These are phyloP conservation scores for Boletus rubropictus DNA, from an alignment of 768 basidiomycete species.

Conservation along the genomic window DNA sequence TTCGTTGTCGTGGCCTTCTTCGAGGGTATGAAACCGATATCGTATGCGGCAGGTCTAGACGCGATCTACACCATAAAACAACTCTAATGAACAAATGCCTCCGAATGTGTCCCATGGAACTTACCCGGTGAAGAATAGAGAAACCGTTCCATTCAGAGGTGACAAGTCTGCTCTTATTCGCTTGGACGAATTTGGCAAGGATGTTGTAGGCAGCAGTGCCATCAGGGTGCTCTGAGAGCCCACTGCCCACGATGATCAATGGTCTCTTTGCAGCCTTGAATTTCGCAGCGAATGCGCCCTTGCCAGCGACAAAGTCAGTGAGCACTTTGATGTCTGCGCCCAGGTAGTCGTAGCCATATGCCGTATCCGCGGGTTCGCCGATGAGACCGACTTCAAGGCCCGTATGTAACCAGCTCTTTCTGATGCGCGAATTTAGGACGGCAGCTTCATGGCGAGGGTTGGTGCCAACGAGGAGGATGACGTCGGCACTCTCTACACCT, in stretches of 20 bases:
- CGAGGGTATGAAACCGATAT: conserved; percentile 88
- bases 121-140: conserved; percentile 84
- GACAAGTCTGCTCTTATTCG: conserved; percentile 67
- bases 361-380: conserved; percentile 85
- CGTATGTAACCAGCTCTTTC: conserved; percentile 89
- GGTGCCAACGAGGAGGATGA: conserved; percentile 88
- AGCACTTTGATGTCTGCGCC: conserved; percentile 73
- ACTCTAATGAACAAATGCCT: background rate
- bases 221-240: conserved; percentile 78
- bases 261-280: conserved; percentile 89
- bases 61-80: conserved; percentile 52
- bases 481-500: conserved; percentile 87
- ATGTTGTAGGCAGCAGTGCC: conserved; percentile 71
- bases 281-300: conserved; percentile 74
- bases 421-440: conserved; percentile 93
- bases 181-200: conserved; percentile 73
- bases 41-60: conserved; percentile 91
- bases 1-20: conserved; percentile 64
- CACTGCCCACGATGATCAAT: conserved; percentile 88
- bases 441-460: conserved; percentile 97
- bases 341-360: conserved; percentile 90
- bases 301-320: conserved; percentile 70
- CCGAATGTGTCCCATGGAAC: conserved; percentile 12
- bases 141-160: conserved; percentile 96
- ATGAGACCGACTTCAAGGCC: conserved; percentile 83